phyloP scores from a whole-genome alignment of 192 early-diverging fungal genomes.

The Coemansia sp. region DNA sequence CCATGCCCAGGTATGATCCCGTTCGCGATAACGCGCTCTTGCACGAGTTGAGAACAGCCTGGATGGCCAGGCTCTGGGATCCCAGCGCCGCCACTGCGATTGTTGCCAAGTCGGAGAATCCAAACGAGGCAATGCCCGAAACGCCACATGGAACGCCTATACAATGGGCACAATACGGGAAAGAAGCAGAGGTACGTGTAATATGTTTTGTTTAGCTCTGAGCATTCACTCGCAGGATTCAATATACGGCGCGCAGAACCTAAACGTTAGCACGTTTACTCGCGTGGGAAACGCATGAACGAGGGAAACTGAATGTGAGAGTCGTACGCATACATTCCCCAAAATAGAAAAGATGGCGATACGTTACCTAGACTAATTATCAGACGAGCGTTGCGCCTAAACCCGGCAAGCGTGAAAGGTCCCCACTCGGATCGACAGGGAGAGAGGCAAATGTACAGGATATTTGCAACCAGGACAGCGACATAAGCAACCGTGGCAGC shows the following conservation, averaged over 20 bases:
- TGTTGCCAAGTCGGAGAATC: slow-evolving; percentile 68
- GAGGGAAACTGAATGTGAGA: too few relatives aligned
- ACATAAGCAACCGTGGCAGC: slow-evolving; percentile 64
- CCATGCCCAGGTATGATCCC: slow-evolving; percentile 72
- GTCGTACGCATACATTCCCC: not conserved
- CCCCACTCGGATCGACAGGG: slow-evolving; percentile 45
- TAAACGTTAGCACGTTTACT: too few relatives aligned
- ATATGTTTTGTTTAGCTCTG: not conserved
- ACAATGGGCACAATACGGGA: not conserved
- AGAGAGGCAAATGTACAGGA: slow-evolving; percentile 57
- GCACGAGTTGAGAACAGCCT: slow-evolving; percentile 77
- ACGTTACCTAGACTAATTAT: slow-evolving; percentile 34
- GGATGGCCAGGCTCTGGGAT: slow-evolving; percentile 72
- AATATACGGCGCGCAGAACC: not conserved
- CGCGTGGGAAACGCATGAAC: too few relatives aligned
- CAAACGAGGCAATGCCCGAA: slow-evolving; percentile 49
- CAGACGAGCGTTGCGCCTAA: slow-evolving; percentile 30
- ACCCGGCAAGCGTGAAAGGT: slow-evolving; percentile 23
- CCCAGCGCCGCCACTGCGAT: slow-evolving; percentile 79
- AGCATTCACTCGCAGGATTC: not conserved
- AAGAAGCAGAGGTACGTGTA: not conserved
- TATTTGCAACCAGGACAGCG: slow-evolving; percentile 56
- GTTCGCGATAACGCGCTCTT: slow-evolving; percentile 69
- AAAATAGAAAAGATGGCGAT: too few relatives aligned
- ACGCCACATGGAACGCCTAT: slow-evolving; percentile 47